Evolutionary conservation across 2,329 filamentous ascomycete species (phyloP).

Genomic region (Verticillium longisporum): DNA sequence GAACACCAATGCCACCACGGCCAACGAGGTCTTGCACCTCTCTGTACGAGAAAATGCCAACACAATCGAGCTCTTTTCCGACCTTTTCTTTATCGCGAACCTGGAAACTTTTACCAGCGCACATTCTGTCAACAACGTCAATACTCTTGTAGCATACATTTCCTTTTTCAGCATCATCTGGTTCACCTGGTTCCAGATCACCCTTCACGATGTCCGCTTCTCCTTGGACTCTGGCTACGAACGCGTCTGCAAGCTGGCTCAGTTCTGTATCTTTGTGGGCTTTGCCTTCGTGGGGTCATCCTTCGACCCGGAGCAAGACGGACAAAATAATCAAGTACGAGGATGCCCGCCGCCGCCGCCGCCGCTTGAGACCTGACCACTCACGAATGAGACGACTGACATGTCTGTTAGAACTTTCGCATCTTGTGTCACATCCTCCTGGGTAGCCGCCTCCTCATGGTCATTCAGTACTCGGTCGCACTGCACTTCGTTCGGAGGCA

Average conservation of each 20-base stretch:
- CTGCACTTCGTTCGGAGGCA: conserved; percentile 21
- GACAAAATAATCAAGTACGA: conserved; percentile 13
- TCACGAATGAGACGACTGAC: too few species aligned
- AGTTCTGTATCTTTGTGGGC: conserved; percentile 49
- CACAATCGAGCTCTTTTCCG: conserved; percentile 52
- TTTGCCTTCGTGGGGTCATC: conserved; percentile 44
- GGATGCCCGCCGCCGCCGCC: background rate
- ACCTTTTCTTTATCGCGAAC: conserved; percentile 55
- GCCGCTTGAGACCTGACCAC: too few species aligned
- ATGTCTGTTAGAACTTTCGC: conserved; percentile 24
- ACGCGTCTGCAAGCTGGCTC: conserved; percentile 42
- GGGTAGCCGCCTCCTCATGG: conserved; percentile 18
- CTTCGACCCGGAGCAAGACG: conserved; percentile 25
- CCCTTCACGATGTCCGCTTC: conserved; percentile 52
- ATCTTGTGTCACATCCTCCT: conserved; percentile 31
- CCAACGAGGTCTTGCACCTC: background rate
- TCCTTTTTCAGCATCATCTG: conserved; percentile 49
- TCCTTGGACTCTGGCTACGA: conserved; percentile 48
- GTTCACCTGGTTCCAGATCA: conserved; percentile 55
- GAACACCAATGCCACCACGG: background rate
- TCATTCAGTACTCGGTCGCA: conserved; percentile 27
- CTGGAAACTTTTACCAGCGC: conserved; percentile 48
- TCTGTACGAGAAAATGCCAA: conserved; percentile 31
- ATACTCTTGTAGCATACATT: conserved; percentile 31
- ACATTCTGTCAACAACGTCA: conserved; percentile 44